Conservation (phyloP, 1,284 basidiomycete species). For the Trichosporon sp. region DNA sequence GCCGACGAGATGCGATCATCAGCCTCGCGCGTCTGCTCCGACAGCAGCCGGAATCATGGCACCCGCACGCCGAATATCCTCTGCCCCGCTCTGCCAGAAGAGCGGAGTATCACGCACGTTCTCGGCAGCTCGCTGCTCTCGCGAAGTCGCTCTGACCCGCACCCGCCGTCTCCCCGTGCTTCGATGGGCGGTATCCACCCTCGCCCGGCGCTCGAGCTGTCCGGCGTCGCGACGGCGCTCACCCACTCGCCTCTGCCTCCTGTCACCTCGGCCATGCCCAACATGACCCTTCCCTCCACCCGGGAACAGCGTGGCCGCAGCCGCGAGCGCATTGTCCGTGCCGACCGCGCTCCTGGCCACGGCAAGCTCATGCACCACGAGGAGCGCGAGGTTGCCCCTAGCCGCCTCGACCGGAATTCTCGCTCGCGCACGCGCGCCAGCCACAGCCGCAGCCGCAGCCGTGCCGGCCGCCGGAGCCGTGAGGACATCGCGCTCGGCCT, state of each 20-base stretch:
- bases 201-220: constrained; percentile 10
- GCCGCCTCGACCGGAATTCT: constrained; percentile 7
- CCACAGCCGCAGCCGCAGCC: constrained; percentile 11
- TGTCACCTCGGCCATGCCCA: constrained; percentile 5
- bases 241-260: constrained; percentile 9
- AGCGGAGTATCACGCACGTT: constrained; percentile 12
- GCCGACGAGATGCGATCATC: constrained; percentile 9
- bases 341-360: constrained; percentile 17
- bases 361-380: constrained; percentile 29
- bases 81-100: constrained; percentile 17
- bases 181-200: constrained; percentile 14
- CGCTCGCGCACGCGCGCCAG: constrained; percentile 22
- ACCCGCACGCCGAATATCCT: constrained; percentile 13
- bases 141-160: constrained; percentile 42
- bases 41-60: constrained; percentile 6
- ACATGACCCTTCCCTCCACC: neutral
- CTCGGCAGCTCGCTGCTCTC: constrained; percentile 30
- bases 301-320: constrained; percentile 29
- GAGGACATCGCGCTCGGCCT: constrained; percentile 10
- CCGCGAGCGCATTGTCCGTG: constrained; percentile 28
- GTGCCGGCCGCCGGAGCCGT: constrained; percentile 4
- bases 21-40: neutral
- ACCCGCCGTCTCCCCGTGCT: constrained; percentile 16
- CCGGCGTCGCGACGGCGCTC: neutral
- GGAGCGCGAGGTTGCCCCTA: constrained; percentile 39